phyloP scores from a whole-genome alignment of 805 yeast genomes.

The Candida tallmaniae region DNA sequence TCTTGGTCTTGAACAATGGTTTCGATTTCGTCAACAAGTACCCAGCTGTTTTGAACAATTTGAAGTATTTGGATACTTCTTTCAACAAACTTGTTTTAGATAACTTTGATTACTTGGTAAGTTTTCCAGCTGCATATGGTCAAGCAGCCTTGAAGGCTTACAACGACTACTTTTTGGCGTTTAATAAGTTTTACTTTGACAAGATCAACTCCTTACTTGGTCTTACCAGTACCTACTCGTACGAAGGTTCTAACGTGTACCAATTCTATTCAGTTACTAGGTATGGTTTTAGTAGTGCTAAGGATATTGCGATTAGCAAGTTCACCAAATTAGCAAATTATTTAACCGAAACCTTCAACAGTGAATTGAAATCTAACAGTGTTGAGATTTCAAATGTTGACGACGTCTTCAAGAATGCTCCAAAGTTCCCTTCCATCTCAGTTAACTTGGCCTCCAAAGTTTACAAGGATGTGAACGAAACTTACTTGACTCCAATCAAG shows the following conservation, averaged over 20 bases:
- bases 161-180: conserved; percentile 1
- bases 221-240: conserved; percentile 23
- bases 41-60: conserved; percentile 14
- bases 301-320: conserved; percentile 20
- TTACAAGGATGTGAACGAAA: conserved; percentile 22
- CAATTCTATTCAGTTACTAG: conserved; percentile 18
- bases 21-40: conserved; percentile 19
- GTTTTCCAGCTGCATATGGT: conserved; percentile 6
- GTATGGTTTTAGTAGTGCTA: conserved; percentile 16
- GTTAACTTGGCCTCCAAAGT: conserved; percentile 4
- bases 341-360: conserved; percentile 30
- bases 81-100: conserved; percentile 21
- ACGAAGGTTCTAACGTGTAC: conserved; percentile 15
- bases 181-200: conserved; percentile 9
- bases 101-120: conserved; percentile 16
- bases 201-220: conserved; percentile 20
- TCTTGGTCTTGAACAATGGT: conserved; percentile 18
- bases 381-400: too few relatives aligned
- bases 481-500: conserved; percentile 36
- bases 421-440: conserved; percentile 18
- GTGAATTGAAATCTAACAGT: conserved; percentile 20
- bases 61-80: conserved; percentile 19
- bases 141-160: conserved; percentile 2
- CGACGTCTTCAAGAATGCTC: too few relatives aligned
- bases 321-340: conserved; percentile 15